Evolutionary conservation across 2,329 filamentous ascomycete genomes (phyloP), one percentile per base, ranked within the genome.

Genomic region (Cytospora leucostoma): DNA sequence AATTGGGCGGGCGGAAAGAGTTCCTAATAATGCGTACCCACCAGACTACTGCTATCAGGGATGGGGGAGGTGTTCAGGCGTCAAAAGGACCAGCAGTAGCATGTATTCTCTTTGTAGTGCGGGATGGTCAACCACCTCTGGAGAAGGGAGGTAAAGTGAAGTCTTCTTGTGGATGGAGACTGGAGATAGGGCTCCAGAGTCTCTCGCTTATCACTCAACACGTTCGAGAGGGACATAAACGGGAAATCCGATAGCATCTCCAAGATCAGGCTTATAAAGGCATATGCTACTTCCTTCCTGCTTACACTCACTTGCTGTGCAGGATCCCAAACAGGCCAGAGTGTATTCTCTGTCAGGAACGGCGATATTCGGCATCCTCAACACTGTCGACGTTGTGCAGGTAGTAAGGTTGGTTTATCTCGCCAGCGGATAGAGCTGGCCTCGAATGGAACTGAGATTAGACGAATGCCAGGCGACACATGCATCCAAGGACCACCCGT

Each of bases 151-250:
- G 37, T 38, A 51, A 35, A 37, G 56, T 49, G 40, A 37, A 15
- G 55, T 32, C 38, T 44, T 49, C 38, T 55, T 40, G 54, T 61
- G 44, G 44, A 53, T 50, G 15, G 59, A 49, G 59, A 56, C 49
- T 49, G 34, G 44, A 49, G 34, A 52, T 7, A 40, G 34, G 38
- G 35, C 52, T 61, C 50, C 56, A 53, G 44, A 65, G 55, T 59
- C 63, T 65, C 56, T 65, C 63, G 60, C 56, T 65, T 65, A 65
- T 52, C 59, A 58, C 60, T 56, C 40, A 37, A 49, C 56, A 35
- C 51, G 38, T 59, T 56, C 51, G 59, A 50, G 53, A 34, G 19
- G 52, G 38, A 47, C 33, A 19, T 27, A 35, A 50, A 37, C 17
- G 38, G 38, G 13, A 40, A 17, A n/a, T 11, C 5, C 32, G 27